A percentile compares a stretch with the other conserved stretches of the same genome.
These are phyloP conservation scores for Neobulgaria alba DNA, from an alignment of 2,329 filamentous ascomycete genomes.

Conservation along the genomic window DNA sequence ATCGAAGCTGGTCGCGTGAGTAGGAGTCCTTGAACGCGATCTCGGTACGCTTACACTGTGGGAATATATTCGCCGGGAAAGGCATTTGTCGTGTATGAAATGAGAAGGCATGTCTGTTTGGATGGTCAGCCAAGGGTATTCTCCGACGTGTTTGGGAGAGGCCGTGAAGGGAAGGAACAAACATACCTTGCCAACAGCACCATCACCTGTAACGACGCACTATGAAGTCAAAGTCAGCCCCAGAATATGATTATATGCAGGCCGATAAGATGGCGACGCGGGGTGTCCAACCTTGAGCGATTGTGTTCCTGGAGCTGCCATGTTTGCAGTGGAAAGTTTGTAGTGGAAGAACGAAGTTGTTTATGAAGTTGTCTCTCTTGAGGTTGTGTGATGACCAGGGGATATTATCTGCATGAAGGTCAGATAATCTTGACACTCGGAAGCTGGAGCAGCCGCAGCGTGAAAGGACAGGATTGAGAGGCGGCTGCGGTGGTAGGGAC, in stretches of 20 bases:
- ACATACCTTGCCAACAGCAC: conserved; percentile 94
- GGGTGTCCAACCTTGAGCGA: conserved; percentile 68
- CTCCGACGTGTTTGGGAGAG: neutral
- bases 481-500: conserved; percentile 8
- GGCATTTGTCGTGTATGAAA: conserved; percentile 98
- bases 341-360: conserved; percentile 8
- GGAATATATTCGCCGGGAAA: conserved; percentile 99
- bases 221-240: conserved; percentile 34
- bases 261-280: conserved; percentile 8
- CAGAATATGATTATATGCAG: conserved; percentile 1
- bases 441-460: conserved; percentile 19
- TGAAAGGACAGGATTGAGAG: conserved; percentile 8
- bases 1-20: conserved; percentile 61
- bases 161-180: neutral
- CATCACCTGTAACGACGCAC: conserved; percentile 98
- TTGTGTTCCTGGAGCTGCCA: conserved; percentile 73
- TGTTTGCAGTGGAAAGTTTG: conserved; percentile 30
- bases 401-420: conserved; percentile 21
- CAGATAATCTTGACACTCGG: conserved; percentile 23
- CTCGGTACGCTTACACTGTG: conserved; percentile 62
- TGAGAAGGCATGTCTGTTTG: conserved; percentile 86
- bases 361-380: conserved; percentile 11
- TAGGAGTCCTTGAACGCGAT: conserved; percentile 1
- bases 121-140: conserved; percentile 26
- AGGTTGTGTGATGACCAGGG: conserved; percentile 16